Base-by-base conservation (phyloP, 805 yeast genomes). In the Debaryomyces hansenii region DNA sequence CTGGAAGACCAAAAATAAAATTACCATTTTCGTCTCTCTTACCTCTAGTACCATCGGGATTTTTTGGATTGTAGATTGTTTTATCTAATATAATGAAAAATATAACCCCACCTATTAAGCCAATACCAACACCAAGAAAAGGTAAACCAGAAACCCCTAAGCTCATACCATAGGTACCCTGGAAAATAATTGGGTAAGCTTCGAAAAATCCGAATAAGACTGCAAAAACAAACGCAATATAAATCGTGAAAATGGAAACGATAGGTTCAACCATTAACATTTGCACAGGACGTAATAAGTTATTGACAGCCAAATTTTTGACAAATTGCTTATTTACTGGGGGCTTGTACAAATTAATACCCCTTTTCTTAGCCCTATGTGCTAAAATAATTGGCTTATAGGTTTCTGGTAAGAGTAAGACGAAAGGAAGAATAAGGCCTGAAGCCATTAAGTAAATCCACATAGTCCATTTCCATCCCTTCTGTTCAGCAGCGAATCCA, bases 341-440 rank as follows among this genome's bases (percentile, higher is more conserved):
- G 63, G 87, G 95, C 67, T 88, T 95, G 16, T 97, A 88, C 88
- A 90, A 84, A 49, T 75, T 74, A 61, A 89, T 84, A 8, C 85
- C 84, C 63, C 90, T 77, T 60, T 44, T 31, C 16, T 65, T 64
- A 15, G 90, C 89, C 61, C 92, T 75, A 35, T 62, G 66, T 49
- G 69, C 74, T 68, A 87, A 69, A 35, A 88, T 72, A 14, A 80
- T 74, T n/a, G 85, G 82, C 58, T 83, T 84, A 62, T 84, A 87
- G 20, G 95, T 89, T 66, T 89, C 96, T n/a, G 85, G 85, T 51
- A 77, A 65, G 0, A 76, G 18, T 3, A 80, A 41, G 9, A 82
- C 71, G 42, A 78, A 74, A 3, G 78, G 72, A 47, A 82, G 71
- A 53, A 82, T 69, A 2, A 78, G 74, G 34, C 84, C 85, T 29